These are phyloP conservation scores for Pholiota molesta DNA, from an alignment of 768 basidiomycete species.

Conservation along the genomic window DNA sequence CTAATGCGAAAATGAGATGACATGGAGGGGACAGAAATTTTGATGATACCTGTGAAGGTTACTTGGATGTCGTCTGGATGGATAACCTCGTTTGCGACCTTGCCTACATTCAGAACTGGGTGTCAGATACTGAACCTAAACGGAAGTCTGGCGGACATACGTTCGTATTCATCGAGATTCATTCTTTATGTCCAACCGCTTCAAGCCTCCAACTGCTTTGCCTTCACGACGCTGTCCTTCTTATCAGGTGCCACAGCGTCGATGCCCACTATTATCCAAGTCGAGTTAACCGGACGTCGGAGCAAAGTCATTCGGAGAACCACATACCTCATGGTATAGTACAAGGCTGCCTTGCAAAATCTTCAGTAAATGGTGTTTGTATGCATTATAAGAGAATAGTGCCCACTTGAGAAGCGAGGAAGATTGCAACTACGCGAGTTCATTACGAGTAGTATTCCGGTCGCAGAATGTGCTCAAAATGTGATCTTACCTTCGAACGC, in stretches of 20 bases:
- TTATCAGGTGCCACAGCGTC: constrained; percentile 54
- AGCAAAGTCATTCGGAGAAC: not conserved
- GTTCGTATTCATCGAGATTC: constrained; percentile 89
- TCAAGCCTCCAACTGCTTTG: constrained; percentile 73
- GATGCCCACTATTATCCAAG: constrained; percentile 61
- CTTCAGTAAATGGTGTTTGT: constrained; percentile 23
- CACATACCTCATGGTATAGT: constrained; percentile 73
- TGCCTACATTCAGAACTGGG: constrained; percentile 45
- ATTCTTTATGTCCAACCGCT: constrained; percentile 70
- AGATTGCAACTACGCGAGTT: constrained; percentile 46
- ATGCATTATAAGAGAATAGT: constrained; percentile 8
- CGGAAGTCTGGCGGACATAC: constrained; percentile 43
- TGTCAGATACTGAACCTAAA: not conserved
- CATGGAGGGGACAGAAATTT: not conserved
- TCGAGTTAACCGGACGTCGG: constrained; percentile 2
- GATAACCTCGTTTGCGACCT: constrained; percentile 91
- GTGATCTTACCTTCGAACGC: constrained; percentile 43
- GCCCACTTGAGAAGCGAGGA: constrained; percentile 54
- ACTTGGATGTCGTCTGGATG: constrained; percentile 88
- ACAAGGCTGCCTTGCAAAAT: constrained; percentile 67
- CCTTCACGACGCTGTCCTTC: constrained; percentile 64
- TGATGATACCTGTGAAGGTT: constrained; percentile 64
- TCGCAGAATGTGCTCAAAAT: not conserved
- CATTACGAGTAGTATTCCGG: not conserved
- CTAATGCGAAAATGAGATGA: constrained; percentile 36